These are phyloP conservation scores for Diaporthe helianthi DNA, from an alignment of 2,329 filamentous ascomycete species.

Conservation along the genomic window DNA sequence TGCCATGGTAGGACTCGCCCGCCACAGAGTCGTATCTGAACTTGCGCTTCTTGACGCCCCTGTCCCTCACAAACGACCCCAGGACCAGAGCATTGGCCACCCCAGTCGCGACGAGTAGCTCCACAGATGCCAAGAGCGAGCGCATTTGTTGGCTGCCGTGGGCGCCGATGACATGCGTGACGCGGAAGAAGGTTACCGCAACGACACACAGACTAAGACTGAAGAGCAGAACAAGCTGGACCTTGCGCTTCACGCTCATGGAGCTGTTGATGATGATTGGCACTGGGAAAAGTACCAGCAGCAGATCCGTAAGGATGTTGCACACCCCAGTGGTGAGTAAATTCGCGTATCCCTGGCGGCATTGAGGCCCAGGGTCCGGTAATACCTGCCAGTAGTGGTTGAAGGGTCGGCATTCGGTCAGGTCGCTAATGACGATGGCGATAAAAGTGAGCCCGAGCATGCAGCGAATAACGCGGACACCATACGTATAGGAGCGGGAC, in stretches of 20 bases:
- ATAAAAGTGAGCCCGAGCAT: slow-evolving; percentile 81
- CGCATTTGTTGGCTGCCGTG: slow-evolving; percentile 84
- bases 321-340: slow-evolving; percentile 88
- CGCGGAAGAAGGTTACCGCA: slow-evolving; percentile 78
- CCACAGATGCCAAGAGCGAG: slow-evolving; percentile 86
- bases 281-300: slow-evolving; percentile 88
- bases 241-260: slow-evolving; percentile 79
- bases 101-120: slow-evolving; percentile 86
- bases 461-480: slow-evolving; percentile 74
- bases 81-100: slow-evolving; percentile 90
- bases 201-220: slow-evolving; percentile 83
- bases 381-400: slow-evolving; percentile 78
- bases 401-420: slow-evolving; percentile 84
- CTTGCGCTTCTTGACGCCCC: slow-evolving; percentile 87
- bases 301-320: slow-evolving; percentile 86
- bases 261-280: slow-evolving; percentile 83
- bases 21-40: slow-evolving; percentile 71
- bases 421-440: slow-evolving; percentile 79
- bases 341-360: slow-evolving; percentile 86
- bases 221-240: slow-evolving; percentile 82
- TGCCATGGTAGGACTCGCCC: slow-evolving; percentile 37
- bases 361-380: slow-evolving; percentile 86
- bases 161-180: slow-evolving; percentile 76
- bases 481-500: slow-evolving; percentile 76
- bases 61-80: slow-evolving; percentile 89